These are phyloP conservation scores for Aristolochia californica DNA, from an alignment of 164 flowering plant genomes.

Conservation along the genomic window DNA sequence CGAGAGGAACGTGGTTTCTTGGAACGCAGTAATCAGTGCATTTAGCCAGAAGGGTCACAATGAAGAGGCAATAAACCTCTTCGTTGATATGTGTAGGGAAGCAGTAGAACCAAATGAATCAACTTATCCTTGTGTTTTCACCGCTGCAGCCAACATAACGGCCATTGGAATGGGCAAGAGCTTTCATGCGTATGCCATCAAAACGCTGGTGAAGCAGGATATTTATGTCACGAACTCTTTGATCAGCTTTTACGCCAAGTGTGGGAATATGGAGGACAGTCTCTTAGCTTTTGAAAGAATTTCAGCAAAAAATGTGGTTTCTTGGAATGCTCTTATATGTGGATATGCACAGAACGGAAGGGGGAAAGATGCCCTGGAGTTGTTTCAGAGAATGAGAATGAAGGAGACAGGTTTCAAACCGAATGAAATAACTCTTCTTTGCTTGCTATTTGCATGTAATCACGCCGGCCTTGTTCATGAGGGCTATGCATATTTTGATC, in stretches of 20 bases:
- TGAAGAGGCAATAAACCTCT: conserved; percentile 69
- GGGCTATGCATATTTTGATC: conserved; percentile 42
- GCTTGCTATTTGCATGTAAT: conserved; percentile 62
- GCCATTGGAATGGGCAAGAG: conserved; percentile 61
- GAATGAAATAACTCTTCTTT: conserved; percentile 33
- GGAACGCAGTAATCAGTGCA: conserved; percentile 89
- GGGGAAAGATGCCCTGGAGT: conserved; percentile 46
- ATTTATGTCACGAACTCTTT: conserved; percentile 58
- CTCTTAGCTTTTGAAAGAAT: conserved; percentile 38
- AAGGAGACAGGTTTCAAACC: background rate
- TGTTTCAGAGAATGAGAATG: conserved; percentile 2
- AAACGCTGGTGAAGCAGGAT: conserved; percentile 34
- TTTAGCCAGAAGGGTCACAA: conserved; percentile 58
- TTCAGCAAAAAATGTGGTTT: conserved; percentile 39
- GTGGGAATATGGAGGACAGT: conserved; percentile 75
- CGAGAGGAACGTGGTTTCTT: conserved; percentile 60
- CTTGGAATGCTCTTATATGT: conserved; percentile 78
- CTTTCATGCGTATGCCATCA: conserved; percentile 69
- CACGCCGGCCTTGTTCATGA: conserved; percentile 61
- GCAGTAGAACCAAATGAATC: conserved; percentile 37
- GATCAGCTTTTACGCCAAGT: conserved; percentile 74
- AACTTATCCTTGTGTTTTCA: conserved; percentile 57
- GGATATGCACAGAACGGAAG: conserved; percentile 79
- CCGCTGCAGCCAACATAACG: conserved; percentile 62
- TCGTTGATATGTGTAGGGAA: conserved; percentile 57